phyloP scores from a whole-genome alignment of 2,329 filamentous ascomycete species.

The Aspergillus sp. region DNA sequence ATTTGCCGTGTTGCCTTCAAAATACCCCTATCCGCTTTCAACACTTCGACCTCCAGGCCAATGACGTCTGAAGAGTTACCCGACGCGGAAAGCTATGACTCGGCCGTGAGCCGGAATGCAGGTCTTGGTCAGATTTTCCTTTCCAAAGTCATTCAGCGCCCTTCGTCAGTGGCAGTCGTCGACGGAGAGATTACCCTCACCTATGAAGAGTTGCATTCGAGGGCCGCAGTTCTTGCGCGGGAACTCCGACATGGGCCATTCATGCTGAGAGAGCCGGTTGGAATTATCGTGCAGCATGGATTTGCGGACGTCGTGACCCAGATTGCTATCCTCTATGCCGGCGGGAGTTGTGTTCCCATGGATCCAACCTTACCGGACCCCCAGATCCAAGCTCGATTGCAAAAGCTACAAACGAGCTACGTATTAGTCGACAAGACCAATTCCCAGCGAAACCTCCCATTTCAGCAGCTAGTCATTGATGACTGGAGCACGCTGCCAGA shows the following conservation, averaged over 20 bases:
- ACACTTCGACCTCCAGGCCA: not conserved
- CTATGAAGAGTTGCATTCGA: conserved; percentile 7
- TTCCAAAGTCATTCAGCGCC: conserved; percentile 1
- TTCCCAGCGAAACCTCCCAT: not conserved
- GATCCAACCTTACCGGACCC: conserved; percentile 14
- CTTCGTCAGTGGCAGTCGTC: conserved; percentile 6
- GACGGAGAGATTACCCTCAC: conserved; percentile 6
- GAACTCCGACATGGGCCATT: conserved; percentile 1
- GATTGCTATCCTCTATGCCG: conserved; percentile 17
- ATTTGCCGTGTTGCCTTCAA: too few species aligned
- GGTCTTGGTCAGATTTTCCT: conserved; percentile 11
- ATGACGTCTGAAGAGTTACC: conserved; percentile 3
- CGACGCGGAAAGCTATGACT: conserved; percentile 6
- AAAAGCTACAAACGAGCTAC: conserved; percentile 4
- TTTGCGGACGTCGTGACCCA: conserved; percentile 15
- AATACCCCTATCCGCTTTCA: too few species aligned
- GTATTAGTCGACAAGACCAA: conserved; percentile 7
- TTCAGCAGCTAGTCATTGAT: not conserved
- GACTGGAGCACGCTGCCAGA: not conserved
- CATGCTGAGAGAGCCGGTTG: conserved; percentile 11
- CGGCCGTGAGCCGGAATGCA: conserved; percentile 4
- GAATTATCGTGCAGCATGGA: conserved; percentile 13
- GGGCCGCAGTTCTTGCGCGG: conserved; percentile 4
- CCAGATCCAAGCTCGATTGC: conserved; percentile 10
- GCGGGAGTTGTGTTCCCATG: conserved; percentile 15